phyloP scores from a whole-genome alignment of 2,329 filamentous ascomycete species.

The Fusarium piperis region DNA sequence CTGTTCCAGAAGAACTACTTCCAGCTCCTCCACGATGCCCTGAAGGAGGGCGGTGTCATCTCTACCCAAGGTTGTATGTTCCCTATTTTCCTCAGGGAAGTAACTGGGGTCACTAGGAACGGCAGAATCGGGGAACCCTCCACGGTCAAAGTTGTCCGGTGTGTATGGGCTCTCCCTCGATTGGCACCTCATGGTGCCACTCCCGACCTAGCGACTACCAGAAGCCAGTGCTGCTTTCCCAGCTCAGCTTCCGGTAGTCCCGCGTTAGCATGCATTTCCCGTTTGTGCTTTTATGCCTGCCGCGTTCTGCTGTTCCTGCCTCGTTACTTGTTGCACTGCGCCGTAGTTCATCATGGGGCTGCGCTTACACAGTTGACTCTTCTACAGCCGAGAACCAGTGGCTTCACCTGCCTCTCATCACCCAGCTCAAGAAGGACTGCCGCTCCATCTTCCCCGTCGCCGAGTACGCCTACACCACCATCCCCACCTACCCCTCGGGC shows the following conservation, averaged over 20 bases:
- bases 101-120: constrained; percentile 49
- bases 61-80: constrained; percentile 99
- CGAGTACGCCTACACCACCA: constrained; percentile 99
- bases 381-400: constrained; percentile 94
- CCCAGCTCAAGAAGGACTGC: constrained; percentile 95
- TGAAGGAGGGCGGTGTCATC: constrained; percentile 96
- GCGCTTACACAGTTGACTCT: constrained; percentile 26
- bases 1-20: constrained; percentile 99
- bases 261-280: constrained; percentile 41
- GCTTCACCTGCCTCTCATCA: constrained; percentile 95
- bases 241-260: constrained; percentile 51
- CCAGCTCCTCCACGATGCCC: constrained; percentile 87
- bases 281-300: constrained; percentile 19
- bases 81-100: constrained; percentile 67
- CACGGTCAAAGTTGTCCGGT: constrained; percentile 32
- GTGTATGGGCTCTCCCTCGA: constrained; percentile 34
- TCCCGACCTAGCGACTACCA: constrained; percentile 48
- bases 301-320: constrained; percentile 35
- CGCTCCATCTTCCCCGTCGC: constrained; percentile 95
- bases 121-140: constrained; percentile 41
- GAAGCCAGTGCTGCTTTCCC: constrained; percentile 54
- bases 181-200: constrained; percentile 37
- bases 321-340: constrained; percentile 25
- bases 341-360: constrained; percentile 16
- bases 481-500: constrained; percentile 97